These are phyloP conservation scores for Talaromyces pinophilus DNA, from an alignment of 2,329 filamentous ascomycete genomes.

Conservation along the genomic window DNA sequence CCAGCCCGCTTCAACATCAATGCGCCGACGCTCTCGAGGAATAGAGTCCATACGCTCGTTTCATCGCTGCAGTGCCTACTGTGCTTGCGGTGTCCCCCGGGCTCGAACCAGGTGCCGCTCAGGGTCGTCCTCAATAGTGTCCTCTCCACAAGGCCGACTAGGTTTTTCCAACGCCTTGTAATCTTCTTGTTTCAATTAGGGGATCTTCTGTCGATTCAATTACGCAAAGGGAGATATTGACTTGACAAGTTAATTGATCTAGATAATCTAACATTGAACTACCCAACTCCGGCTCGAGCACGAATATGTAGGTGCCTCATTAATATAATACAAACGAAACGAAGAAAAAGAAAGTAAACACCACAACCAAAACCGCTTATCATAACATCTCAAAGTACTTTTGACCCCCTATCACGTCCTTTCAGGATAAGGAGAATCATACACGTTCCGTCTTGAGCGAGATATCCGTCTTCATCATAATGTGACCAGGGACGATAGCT, in stretches of 20 bases:
- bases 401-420: background rate
- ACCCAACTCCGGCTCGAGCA: slow-evolving; percentile 5
- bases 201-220: background rate
- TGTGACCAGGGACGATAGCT: slow-evolving; percentile 23
- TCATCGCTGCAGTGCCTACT: background rate
- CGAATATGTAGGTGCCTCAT: background rate
- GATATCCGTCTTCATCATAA: slow-evolving; percentile 26
- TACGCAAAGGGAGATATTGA: background rate
- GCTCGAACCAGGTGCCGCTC: background rate
- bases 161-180: background rate
- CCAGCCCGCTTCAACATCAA: background rate
- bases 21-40: background rate
- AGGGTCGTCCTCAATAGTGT: background rate
- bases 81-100: background rate
- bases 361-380: background rate
- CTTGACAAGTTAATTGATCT: background rate
- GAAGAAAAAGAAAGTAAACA: background rate
- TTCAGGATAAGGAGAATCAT: background rate
- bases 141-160: background rate
- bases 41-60: background rate
- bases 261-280: background rate
- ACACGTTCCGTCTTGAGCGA: slow-evolving; percentile 22
- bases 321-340: slow-evolving; percentile 4
- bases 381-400: slow-evolving; percentile 5
- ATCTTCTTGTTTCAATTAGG: background rate